Conservation (phyloP, 768 basidiomycete genomes). For the Tulasnella sp. region DNA sequence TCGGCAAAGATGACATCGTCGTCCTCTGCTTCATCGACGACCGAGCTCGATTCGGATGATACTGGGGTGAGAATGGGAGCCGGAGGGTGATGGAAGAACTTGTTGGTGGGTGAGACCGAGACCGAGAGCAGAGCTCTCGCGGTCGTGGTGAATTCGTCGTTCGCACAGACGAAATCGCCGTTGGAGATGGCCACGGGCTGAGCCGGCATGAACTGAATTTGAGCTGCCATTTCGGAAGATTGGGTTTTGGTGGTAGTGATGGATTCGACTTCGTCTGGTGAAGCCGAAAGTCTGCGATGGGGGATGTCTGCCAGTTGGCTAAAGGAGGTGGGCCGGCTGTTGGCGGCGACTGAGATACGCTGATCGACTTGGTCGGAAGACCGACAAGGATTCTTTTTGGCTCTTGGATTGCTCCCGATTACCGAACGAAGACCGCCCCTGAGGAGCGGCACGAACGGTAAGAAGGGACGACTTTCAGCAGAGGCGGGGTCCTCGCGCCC, state of each 20-base stretch:
- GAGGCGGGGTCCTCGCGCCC: constrained; percentile 67
- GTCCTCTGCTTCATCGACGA: constrained; percentile 4
- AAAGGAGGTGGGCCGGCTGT: constrained; percentile 38
- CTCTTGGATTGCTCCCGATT: constrained; percentile 51
- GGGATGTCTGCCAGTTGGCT: constrained; percentile 14
- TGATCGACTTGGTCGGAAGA: constrained; percentile 39
- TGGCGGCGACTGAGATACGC: constrained; percentile 38
- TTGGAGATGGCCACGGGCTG: not conserved
- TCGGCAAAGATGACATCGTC: constrained; percentile 57
- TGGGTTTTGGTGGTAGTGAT: not conserved
- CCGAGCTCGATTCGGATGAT: constrained; percentile 19
- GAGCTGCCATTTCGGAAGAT: not conserved
- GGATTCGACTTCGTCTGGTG: constrained; percentile 11
- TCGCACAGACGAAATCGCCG: constrained; percentile 14
- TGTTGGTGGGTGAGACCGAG: constrained; percentile 3
- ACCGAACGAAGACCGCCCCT: constrained; percentile 80
- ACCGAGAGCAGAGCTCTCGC: not conserved
- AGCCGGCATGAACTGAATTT: constrained; percentile 16
- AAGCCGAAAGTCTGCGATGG: constrained; percentile 32
- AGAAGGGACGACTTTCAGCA: constrained; percentile 56
- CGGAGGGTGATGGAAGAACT: constrained; percentile 4
- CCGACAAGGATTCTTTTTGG: constrained; percentile 41
- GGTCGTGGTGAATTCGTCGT: constrained; percentile 4
- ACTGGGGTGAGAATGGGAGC: constrained; percentile 24
- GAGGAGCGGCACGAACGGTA: constrained; percentile 66